These are phyloP conservation scores for Escovopsis sp. DNA, from an alignment of 2,329 filamentous ascomycete species.

Conservation along the genomic window DNA sequence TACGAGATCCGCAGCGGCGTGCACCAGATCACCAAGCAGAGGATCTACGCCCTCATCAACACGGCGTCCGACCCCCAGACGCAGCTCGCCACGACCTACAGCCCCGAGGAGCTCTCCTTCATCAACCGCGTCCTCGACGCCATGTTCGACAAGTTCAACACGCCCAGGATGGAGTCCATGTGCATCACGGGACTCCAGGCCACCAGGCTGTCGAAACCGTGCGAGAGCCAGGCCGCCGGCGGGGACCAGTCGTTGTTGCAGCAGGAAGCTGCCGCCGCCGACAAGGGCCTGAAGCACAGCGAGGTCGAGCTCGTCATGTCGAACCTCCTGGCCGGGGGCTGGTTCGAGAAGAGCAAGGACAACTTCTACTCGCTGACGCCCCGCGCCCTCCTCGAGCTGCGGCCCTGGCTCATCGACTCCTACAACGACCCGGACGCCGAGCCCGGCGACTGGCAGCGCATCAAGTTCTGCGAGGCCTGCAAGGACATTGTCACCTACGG, in stretches of 20 bases:
- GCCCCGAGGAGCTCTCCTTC: constrained; percentile 74
- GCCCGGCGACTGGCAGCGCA: constrained; percentile 49
- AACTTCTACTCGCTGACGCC: constrained; percentile 66
- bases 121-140: constrained; percentile 75
- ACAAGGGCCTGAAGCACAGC: constrained; percentile 52
- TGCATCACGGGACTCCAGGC: constrained; percentile 70
- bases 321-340: constrained; percentile 61
- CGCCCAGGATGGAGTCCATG: constrained; percentile 64
- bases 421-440: constrained; percentile 66
- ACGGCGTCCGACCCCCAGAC: constrained; percentile 71
- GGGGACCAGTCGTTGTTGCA: constrained; percentile 19
- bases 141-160: constrained; percentile 88
- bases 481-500: constrained; percentile 79
- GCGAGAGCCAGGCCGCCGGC: constrained; percentile 17
- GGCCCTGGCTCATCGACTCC: constrained; percentile 69
- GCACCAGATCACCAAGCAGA: constrained; percentile 51
- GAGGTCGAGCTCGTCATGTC: constrained; percentile 63
- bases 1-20: constrained; percentile 67
- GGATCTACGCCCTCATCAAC: constrained; percentile 78
- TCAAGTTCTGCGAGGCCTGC: constrained; percentile 82
- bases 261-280: constrained; percentile 13
- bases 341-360: constrained; percentile 61
- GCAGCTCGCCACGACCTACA: constrained; percentile 71
- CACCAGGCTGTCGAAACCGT: constrained; percentile 43
- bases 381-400: constrained; percentile 70